Evolutionary conservation across 352 stramenopile genomes (phyloP).

Genomic region (Phytophthora brassicae): DNA sequence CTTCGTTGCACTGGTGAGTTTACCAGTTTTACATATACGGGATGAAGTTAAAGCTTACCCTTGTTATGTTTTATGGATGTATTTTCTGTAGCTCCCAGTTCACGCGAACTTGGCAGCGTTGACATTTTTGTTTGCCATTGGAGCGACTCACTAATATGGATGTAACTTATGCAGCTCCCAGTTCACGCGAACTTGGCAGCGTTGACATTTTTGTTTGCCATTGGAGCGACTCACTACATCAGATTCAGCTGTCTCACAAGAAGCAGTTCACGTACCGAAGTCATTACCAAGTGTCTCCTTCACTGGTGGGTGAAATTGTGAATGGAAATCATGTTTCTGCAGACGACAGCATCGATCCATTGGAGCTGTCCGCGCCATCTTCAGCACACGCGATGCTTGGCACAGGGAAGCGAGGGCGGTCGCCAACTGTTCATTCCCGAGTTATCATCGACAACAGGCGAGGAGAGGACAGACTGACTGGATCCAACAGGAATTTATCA

Average conservation of each 20-base stretch:
- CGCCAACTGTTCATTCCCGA: slow-evolving; percentile 29
- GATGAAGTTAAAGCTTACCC: background rate
- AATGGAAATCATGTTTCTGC: slow-evolving; percentile 11
- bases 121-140: slow-evolving; percentile 65
- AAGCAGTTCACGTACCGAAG: slow-evolving; percentile 62
- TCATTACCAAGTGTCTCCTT: slow-evolving; percentile 37
- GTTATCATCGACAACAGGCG: slow-evolving; percentile 11
- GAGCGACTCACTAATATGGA: slow-evolving; percentile 6
- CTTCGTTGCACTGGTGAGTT: slow-evolving; percentile 72
- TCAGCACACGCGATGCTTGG: slow-evolving; percentile 4
- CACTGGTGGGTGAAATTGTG: slow-evolving; percentile 24
- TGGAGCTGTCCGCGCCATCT: slow-evolving; percentile 14
- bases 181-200: slow-evolving; percentile 33
- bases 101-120: slow-evolving; percentile 41
- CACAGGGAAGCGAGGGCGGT: slow-evolving; percentile 53
- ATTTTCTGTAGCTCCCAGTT: slow-evolving; percentile 55
- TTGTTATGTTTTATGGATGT: no score
- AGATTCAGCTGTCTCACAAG: slow-evolving; percentile 50
- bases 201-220: slow-evolving; percentile 70
- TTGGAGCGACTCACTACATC: slow-evolving; percentile 21
- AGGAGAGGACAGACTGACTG: slow-evolving; percentile 24
- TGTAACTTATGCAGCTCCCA: slow-evolving; percentile 43
- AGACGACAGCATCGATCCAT: slow-evolving; percentile 10
- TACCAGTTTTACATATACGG: background rate
- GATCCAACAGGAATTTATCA: slow-evolving; percentile 45